Evolutionary conservation across 1,284 basidiomycete genomes (phyloP).

Genomic region (Cryptococcus sp.): DNA sequence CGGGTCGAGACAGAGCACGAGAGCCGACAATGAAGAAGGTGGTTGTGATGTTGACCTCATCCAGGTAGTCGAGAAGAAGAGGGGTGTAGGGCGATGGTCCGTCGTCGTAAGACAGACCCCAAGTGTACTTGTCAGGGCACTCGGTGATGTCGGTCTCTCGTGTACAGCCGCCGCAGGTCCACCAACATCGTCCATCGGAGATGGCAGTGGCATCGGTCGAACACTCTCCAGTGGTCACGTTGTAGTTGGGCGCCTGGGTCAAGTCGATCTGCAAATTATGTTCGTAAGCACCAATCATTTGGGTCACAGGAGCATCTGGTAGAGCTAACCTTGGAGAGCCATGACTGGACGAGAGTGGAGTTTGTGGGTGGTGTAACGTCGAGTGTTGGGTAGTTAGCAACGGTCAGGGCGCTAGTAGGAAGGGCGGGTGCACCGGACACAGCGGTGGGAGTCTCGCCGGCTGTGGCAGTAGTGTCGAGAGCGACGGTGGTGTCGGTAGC

Average conservation of each 20-base stretch:
- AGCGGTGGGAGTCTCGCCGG: slow-evolving; percentile 43
- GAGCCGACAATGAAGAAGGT: slow-evolving; percentile 95
- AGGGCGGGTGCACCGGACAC: slow-evolving; percentile 52
- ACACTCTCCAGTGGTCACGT: slow-evolving; percentile 55
- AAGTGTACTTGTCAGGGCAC: slow-evolving; percentile 77
- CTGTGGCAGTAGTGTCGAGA: slow-evolving; percentile 50
- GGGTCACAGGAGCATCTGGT: background rate
- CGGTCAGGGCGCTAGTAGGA: slow-evolving; percentile 36
- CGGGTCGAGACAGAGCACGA: slow-evolving; percentile 76
- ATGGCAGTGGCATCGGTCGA: slow-evolving; percentile 63
- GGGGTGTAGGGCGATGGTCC: slow-evolving; percentile 76
- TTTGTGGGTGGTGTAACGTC: slow-evolving; percentile 68
- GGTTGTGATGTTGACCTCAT: slow-evolving; percentile 65
- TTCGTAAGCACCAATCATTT: slow-evolving; percentile 6
- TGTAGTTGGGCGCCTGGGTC: slow-evolving; percentile 40
- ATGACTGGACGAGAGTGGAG: slow-evolving; percentile 68
- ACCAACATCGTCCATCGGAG: slow-evolving; percentile 71
- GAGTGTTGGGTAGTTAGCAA: slow-evolving; percentile 64
- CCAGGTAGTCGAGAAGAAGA: slow-evolving; percentile 55
- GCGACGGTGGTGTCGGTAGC: slow-evolving; percentile 60
- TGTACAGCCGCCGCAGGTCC: slow-evolving; percentile 80
- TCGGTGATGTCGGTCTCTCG: slow-evolving; percentile 69
- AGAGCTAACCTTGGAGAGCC: slow-evolving; percentile 64
- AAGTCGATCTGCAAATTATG: slow-evolving; percentile 31
- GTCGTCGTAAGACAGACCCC: slow-evolving; percentile 59